These are phyloP conservation scores for Vigna hirtella DNA, from an alignment of 306 rosid genomes.

Conservation along the genomic window DNA sequence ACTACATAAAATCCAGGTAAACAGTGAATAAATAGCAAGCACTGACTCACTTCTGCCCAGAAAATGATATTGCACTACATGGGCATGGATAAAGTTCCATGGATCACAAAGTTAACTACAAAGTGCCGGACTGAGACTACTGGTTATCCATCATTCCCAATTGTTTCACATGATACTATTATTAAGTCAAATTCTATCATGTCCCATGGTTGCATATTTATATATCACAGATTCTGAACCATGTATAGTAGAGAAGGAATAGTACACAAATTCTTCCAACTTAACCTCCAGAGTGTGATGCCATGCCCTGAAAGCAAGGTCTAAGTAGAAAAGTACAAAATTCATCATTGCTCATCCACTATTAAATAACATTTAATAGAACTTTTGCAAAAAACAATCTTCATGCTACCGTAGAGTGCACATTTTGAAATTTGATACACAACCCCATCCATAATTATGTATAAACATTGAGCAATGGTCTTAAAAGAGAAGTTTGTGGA, in stretches of 20 bases:
- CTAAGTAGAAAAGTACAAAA: constrained; percentile 1
- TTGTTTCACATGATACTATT: constrained; percentile 1
- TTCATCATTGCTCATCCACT: neutral
- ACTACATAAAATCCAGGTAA: neutral
- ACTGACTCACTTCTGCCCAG: neutral
- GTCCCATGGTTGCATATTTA: neutral
- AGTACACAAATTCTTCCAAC: neutral
- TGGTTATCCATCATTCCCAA: constrained; percentile 10
- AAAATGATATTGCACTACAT: constrained; percentile 28
- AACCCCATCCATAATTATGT: neutral
- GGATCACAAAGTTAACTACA: constrained; percentile 20
- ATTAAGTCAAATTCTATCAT: neutral
- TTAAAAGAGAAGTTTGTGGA: neutral
- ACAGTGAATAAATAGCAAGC: neutral
- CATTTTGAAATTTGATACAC: constrained; percentile 23
- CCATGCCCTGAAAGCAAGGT: constrained; percentile 20
- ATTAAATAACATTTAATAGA: constrained; percentile 25
- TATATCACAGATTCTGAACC: constrained; percentile 17
- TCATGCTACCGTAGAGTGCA: constrained; percentile 12
- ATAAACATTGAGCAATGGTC: neutral
- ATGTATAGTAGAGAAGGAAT: constrained; percentile 9
- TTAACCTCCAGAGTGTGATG: neutral
- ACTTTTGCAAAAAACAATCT: neutral
- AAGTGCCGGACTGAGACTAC: constrained; percentile 6
- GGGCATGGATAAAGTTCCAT: constrained; percentile 32